Conservation (phyloP, 2,329 filamentous ascomycete species). For the Botrytis squamosa region DNA sequence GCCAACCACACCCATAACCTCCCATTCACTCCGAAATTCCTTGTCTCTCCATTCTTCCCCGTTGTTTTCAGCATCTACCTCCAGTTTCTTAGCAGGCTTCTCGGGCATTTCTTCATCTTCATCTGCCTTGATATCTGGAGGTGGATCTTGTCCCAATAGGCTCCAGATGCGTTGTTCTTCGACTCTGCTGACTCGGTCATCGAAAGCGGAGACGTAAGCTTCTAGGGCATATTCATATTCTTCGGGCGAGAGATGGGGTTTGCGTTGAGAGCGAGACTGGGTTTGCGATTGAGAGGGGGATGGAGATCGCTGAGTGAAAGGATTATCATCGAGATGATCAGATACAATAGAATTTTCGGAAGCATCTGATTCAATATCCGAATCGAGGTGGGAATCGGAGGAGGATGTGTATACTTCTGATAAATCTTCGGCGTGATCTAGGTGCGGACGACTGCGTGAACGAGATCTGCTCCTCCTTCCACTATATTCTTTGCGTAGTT, state of each 20-base stretch:
- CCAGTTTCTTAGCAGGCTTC: conserved; percentile 13
- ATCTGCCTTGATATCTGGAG: conserved; percentile 30
- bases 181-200: conserved; percentile 29
- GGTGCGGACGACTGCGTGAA: conserved; percentile 15
- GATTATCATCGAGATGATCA: neutral
- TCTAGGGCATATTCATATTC: conserved; percentile 16
- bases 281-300: conserved; percentile 8
- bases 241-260: conserved; percentile 1
- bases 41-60: conserved; percentile 34
- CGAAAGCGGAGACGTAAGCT: conserved; percentile 24
- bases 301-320: conserved; percentile 1
- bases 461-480: conserved; percentile 24
- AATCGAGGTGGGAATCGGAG: neutral
- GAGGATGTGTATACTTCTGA: conserved; percentile 18
- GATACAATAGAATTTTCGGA: neutral
- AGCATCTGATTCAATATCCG: neutral
- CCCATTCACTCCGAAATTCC: conserved; percentile 38
- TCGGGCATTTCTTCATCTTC: conserved; percentile 18
- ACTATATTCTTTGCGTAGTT: conserved; percentile 27
- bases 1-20: conserved; percentile 30
- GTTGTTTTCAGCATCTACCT: conserved; percentile 3
- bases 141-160: conserved; percentile 34
- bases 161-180: conserved; percentile 37
- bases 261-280: neutral
- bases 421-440: neutral